Conservation (phyloP, 305 asterid genomes). For the Ilex paraguariensis region DNA sequence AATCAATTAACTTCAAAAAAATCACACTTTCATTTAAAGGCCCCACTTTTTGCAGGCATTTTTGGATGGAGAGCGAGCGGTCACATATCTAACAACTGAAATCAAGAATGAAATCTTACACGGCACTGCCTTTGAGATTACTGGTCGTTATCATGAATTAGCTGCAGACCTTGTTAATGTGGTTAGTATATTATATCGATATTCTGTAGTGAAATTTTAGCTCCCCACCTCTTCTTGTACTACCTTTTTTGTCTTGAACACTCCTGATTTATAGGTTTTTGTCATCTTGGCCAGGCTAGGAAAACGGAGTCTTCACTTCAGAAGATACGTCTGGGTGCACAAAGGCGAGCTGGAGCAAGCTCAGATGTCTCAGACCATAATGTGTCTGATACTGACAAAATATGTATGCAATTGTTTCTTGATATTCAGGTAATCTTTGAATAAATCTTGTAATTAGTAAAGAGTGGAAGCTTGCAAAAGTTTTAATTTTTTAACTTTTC, state of each 20-base stretch:
- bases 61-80: constrained; percentile 78
- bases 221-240: not conserved
- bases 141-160: constrained; percentile 68
- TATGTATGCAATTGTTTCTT: constrained; percentile 92
- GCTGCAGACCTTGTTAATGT: constrained; percentile 77
- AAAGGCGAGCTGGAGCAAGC: constrained; percentile 91
- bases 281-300: constrained; percentile 48
- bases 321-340: constrained; percentile 90
- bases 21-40: constrained; percentile 31
- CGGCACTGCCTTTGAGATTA: constrained; percentile 69
- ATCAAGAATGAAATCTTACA: constrained; percentile 59
- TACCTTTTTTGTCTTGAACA: not conserved
- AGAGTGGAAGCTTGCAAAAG: not conserved
- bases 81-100: constrained; percentile 52
- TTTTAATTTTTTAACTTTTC: constrained; percentile 4
- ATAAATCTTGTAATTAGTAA: not conserved
- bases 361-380: constrained; percentile 82
- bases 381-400: constrained; percentile 87
- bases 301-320: constrained; percentile 94
- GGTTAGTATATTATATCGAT: constrained; percentile 22
- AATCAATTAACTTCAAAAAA: not conserved
- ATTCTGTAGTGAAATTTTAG: not conserved
- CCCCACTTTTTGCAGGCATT: constrained; percentile 43
- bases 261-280: not conserved
- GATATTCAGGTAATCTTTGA: constrained; percentile 69